phyloP scores from a whole-genome alignment of 345 rosid species.

The Excoecaria agallocha region DNA sequence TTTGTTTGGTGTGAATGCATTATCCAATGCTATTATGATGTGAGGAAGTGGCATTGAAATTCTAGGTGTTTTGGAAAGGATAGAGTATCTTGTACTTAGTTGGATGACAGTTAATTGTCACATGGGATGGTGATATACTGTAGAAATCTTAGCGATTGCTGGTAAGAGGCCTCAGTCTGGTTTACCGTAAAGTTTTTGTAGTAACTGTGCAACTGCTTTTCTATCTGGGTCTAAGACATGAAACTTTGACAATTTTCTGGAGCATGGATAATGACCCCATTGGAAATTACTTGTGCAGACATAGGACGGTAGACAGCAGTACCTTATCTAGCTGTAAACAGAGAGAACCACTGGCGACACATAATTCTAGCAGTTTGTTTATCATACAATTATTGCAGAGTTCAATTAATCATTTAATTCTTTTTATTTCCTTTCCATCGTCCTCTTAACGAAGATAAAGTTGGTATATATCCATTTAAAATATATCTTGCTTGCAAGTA shows the following conservation, averaged over 20 bases:
- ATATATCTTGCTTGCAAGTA: not conserved
- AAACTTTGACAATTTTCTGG: not conserved
- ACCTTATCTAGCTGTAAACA: not conserved
- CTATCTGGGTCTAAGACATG: not conserved
- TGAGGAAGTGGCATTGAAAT: not conserved
- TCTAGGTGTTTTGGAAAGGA: not conserved
- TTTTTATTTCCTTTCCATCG: not conserved
- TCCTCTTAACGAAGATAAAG: not conserved
- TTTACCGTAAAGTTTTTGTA: not conserved
- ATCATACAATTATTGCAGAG: not conserved
- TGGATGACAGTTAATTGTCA: not conserved
- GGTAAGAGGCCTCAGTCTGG: not conserved
- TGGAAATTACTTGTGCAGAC: not conserved
- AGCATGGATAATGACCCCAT: not conserved
- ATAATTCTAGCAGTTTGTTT: not conserved
- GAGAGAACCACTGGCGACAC: not conserved
- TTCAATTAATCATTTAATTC: not conserved
- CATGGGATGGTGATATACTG: not conserved
- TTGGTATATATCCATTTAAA: not conserved
- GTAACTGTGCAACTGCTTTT: not conserved
- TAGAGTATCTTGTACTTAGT: not conserved
- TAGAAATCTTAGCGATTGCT: not conserved
- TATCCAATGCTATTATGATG: not conserved
- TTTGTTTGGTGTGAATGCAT: not conserved
- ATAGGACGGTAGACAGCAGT: not conserved